phyloP scores from a whole-genome alignment of 208 protist genomes.

The Novymonas esmeraldas region DNA sequence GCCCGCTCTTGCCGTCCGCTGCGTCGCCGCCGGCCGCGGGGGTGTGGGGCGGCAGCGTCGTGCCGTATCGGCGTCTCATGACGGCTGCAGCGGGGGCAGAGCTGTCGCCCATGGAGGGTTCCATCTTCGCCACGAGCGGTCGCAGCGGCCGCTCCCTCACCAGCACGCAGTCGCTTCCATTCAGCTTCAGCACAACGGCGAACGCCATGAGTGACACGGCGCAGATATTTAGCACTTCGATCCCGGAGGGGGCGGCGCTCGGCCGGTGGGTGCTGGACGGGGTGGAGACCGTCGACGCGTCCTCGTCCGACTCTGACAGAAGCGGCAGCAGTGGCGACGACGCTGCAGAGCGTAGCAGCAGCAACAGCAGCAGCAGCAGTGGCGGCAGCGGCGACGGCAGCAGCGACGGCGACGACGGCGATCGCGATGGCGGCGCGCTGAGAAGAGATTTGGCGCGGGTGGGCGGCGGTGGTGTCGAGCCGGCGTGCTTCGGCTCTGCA shows the following conservation, averaged over 20 bases:
- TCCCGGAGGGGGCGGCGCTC: constrained; percentile 4
- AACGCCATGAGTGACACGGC: constrained; percentile 20
- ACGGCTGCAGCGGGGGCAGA: constrained; percentile 31
- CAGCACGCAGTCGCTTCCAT: constrained; percentile 31
- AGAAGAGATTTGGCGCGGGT: constrained; percentile 12
- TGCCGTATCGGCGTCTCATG: background rate
- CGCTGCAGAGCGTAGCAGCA: background rate
- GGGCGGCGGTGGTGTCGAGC: constrained; percentile 12
- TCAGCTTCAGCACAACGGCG: constrained; percentile 44
- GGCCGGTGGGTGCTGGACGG: constrained; percentile 29
- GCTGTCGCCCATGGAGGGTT: constrained; percentile 35
- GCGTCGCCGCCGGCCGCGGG: background rate
- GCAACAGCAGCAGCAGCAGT: constrained; percentile 11
- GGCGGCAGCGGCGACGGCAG: constrained; percentile 12
- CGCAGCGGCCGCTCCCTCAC: constrained; percentile 33
- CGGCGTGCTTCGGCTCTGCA: constrained; percentile 22
- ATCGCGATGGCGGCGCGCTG: constrained; percentile 11
- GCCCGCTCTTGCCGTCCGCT: background rate
- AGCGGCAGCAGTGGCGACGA: constrained; percentile 28
- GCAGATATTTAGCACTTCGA: constrained; percentile 24
- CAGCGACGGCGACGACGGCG: constrained; percentile 19
- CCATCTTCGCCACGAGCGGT: constrained; percentile 26
- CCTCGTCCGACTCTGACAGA: constrained; percentile 2
- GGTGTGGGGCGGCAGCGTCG: background rate
- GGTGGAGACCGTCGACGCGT: constrained; percentile 14